phyloP scores from a whole-genome alignment of 805 yeast species.

The Lachancea cidri region DNA sequence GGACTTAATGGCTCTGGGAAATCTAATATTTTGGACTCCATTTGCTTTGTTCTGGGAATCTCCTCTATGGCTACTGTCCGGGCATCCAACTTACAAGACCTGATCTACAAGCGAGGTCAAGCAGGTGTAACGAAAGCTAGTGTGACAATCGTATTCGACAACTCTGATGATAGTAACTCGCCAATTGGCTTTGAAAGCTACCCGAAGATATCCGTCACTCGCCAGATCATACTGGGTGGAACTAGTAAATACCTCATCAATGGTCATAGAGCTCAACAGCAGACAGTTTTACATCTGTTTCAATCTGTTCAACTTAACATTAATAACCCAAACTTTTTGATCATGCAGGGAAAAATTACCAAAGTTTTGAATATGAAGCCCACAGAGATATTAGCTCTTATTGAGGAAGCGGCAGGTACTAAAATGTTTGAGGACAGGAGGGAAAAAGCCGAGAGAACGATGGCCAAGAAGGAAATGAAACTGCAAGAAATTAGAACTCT shows the following conservation, averaged over 20 bases:
- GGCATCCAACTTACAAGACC: conserved; percentile 87
- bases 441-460: conserved; percentile 85
- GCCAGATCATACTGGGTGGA: conserved; percentile 89
- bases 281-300: conserved; percentile 80
- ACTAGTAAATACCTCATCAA: conserved; percentile 87
- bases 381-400: conserved; percentile 76
- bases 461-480: conserved; percentile 85
- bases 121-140: conserved; percentile 97
- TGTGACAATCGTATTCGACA: conserved; percentile 93
- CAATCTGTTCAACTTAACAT: conserved; percentile 94
- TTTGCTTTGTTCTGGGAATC: conserved; percentile 96
- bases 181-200: conserved; percentile 85
- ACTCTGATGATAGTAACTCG: conserved; percentile 63
- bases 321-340: conserved; percentile 93
- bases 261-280: conserved; percentile 95
- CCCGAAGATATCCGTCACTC: conserved; percentile 78
- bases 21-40: conserved; percentile 93
- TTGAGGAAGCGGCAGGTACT: conserved; percentile 98
- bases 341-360: conserved; percentile 98
- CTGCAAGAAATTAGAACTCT: conserved; percentile 69
- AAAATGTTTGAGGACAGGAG: conserved; percentile 91
- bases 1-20: conserved; percentile 98
- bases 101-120: conserved; percentile 94
- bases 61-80: conserved; percentile 92
- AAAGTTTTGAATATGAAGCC: conserved; percentile 97